Percentiles rank a stretch among this genome's conserved stretches.
Conservation (phyloP, 2,329 filamentous ascomycete genomes). For the Colletotrichum cuscutae region DNA sequence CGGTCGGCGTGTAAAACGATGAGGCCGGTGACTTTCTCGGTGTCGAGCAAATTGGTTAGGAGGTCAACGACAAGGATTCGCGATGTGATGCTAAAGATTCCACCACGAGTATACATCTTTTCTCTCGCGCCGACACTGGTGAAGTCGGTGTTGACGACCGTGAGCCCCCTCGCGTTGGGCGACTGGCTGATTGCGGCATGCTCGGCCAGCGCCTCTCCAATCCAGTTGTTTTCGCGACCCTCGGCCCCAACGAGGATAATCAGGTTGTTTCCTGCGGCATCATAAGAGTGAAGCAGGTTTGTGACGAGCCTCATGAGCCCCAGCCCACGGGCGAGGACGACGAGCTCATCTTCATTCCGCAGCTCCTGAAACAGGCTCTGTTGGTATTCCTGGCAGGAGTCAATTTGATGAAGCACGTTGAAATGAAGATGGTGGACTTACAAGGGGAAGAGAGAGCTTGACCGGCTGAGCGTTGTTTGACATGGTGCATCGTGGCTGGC, state of each 20-base stretch:
- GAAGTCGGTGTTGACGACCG: constrained; percentile 92
- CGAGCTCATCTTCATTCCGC: constrained; percentile 90
- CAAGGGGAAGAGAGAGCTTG: constrained; percentile 82
- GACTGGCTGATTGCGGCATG: constrained; percentile 91
- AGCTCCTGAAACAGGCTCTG: constrained; percentile 94
- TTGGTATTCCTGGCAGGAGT: constrained; percentile 77
- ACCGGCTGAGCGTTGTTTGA: constrained; percentile 71
- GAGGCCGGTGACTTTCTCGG: constrained; percentile 87
- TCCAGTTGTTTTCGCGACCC: constrained; percentile 95
- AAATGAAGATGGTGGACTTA: constrained; percentile 45
- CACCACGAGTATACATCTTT: constrained; percentile 90
- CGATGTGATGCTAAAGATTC: constrained; percentile 95
- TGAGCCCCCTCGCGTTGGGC: constrained; percentile 84
- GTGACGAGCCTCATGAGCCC: constrained; percentile 91
- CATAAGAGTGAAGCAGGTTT: constrained; percentile 97
- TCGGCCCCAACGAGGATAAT: constrained; percentile 90
- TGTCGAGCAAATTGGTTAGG: constrained; percentile 82
- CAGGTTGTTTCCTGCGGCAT: constrained; percentile 93
- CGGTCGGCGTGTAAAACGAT: constrained; percentile 90
- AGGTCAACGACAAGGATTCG: constrained; percentile 95
- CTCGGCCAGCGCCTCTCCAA: constrained; percentile 94
- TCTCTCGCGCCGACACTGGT: constrained; percentile 88
- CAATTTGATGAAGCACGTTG: constrained; percentile 32
- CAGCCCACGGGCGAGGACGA: constrained; percentile 90
- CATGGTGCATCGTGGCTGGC: constrained; percentile 29